phyloP scores from a whole-genome alignment of 768 basidiomycete genomes.

The Auricularia sp. region DNA sequence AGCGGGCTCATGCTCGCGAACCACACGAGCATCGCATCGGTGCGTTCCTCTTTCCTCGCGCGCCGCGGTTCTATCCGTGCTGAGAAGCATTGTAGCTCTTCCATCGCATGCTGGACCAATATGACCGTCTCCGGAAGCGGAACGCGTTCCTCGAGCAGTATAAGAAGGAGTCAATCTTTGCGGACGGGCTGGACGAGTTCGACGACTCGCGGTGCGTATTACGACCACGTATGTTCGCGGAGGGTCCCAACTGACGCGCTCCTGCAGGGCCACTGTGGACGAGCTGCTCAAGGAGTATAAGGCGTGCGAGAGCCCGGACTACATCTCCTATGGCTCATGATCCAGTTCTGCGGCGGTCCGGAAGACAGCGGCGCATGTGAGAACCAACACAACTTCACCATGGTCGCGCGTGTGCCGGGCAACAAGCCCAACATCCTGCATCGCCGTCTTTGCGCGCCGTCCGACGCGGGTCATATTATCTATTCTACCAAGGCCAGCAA shows the following conservation, averaged over 20 bases:
- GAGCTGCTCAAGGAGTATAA: conserved; percentile 89
- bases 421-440: background rate
- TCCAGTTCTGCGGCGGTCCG: background rate
- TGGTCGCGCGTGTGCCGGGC: background rate
- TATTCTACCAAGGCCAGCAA: background rate
- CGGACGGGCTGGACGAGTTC: conserved; percentile 88
- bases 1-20: conserved; percentile 98
- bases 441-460: background rate
- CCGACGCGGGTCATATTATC: background rate
- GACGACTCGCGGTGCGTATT: conserved; percentile 76
- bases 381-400: background rate
- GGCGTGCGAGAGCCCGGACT: conserved; percentile 91
- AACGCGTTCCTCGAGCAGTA: conserved; percentile 97
- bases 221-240: too few relatives aligned
- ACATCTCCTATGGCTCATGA: conserved; percentile 60
- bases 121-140: conserved; percentile 72
- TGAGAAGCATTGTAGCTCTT: conserved; percentile 50
- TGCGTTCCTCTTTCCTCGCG: conserved; percentile 28
- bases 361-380: background rate
- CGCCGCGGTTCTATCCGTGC: background rate
- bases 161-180: conserved; percentile 94
- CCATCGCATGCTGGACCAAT: conserved; percentile 93
- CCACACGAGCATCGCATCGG: conserved; percentile 93
- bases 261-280: conserved; percentile 65
- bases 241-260: background rate